These are phyloP conservation scores for Erysimum cheiri DNA, from an alignment of 441 rosid species.

Conservation along the genomic window DNA sequence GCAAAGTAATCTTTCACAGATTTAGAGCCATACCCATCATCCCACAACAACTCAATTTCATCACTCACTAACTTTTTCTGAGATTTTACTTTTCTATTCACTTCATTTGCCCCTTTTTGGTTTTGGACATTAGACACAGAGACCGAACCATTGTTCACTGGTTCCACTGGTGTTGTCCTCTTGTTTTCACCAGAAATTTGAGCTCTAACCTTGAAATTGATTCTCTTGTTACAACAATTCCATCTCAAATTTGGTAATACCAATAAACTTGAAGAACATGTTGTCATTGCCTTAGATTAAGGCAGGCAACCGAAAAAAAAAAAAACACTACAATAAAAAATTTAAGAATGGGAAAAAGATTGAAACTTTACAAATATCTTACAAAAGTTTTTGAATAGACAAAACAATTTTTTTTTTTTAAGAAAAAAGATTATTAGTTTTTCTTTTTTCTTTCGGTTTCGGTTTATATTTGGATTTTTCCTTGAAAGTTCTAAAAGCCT, in stretches of 20 bases:
- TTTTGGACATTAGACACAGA: constrained; percentile 40
- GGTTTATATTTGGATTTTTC: not conserved
- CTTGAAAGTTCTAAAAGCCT: not conserved
- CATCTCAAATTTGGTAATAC: constrained; percentile 38
- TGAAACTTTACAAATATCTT: constrained; percentile 11
- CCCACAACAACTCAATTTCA: constrained; percentile 74
- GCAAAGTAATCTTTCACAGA: constrained; percentile 73
- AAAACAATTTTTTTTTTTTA: not conserved
- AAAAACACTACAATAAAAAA: not conserved
- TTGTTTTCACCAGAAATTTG: constrained; percentile 47
- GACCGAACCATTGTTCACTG: constrained; percentile 49
- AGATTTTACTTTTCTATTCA: constrained; percentile 52
- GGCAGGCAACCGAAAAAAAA: too few relatives aligned
- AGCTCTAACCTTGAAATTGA: constrained; percentile 56
- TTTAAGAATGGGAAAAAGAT: not conserved
- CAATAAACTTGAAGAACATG: constrained; percentile 33
- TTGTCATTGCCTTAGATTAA: too few relatives aligned
- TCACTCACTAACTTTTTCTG: constrained; percentile 42
- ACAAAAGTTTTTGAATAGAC: not conserved
- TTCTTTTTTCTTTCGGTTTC: not conserved
- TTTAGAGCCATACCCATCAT: constrained; percentile 79
- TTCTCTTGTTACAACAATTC: constrained; percentile 40
- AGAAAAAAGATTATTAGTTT: not conserved
- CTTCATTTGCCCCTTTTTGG: constrained; percentile 46
- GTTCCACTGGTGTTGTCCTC: constrained; percentile 42